Evolutionary conservation across 2,329 filamentous ascomycete species (phyloP).

Genomic region (Claviceps capensis): DNA sequence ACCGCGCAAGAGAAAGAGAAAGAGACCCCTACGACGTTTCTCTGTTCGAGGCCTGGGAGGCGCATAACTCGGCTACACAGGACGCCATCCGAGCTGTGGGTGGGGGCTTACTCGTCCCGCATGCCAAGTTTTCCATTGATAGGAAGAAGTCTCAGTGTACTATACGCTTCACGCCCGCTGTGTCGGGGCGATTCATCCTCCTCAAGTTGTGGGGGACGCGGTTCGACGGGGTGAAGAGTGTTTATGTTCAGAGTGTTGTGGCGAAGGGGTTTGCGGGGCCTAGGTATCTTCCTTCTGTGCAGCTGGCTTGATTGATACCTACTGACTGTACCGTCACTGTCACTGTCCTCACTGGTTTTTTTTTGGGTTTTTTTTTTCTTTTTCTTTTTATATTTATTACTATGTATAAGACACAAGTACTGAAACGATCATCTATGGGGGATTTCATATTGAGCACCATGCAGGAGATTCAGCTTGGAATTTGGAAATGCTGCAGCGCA

Average conservation of each 20-base stretch:
- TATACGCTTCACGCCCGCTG: conserved; percentile 70
- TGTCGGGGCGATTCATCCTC: conserved; percentile 71
- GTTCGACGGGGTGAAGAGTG: conserved; percentile 52
- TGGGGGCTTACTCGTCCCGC: conserved; percentile 51
- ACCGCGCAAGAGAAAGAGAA: neutral
- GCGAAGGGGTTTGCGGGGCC: conserved; percentile 76
- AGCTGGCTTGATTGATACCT: conserved; percentile 34
- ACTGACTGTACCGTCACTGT: neutral
- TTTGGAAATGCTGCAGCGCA: too few species aligned
- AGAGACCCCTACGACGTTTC: conserved; percentile 8
- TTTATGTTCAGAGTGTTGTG: conserved; percentile 79
- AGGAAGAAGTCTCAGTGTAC: conserved; percentile 73
- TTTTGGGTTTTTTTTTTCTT: neutral
- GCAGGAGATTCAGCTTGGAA: too few species aligned
- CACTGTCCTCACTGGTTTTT: neutral
- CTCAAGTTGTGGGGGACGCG: conserved; percentile 82
- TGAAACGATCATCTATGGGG: too few species aligned
- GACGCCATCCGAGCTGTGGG: conserved; percentile 43
- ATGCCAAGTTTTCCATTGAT: conserved; percentile 74
- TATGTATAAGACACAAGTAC: too few species aligned
- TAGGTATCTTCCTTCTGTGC: conserved; percentile 63
- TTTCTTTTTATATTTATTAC: neutral
- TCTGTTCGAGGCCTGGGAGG: conserved; percentile 27
- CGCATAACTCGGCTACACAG: conserved; percentile 38
- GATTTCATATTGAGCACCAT: too few species aligned